These are phyloP conservation scores for Saitozyma podzolica DNA, from an alignment of 768 basidiomycete species.

Conservation along the genomic window DNA sequence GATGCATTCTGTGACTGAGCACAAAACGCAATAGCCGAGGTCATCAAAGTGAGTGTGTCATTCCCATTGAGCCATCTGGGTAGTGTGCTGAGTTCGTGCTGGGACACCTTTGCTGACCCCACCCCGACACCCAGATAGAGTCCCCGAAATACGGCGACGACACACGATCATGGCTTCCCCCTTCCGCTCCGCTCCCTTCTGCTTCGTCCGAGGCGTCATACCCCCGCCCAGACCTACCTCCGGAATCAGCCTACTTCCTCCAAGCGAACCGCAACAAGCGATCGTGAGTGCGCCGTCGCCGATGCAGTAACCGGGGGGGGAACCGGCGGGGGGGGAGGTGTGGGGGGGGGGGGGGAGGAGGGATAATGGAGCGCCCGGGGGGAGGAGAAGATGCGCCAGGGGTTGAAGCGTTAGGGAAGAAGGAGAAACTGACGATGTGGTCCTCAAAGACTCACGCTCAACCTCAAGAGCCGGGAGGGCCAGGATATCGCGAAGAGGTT, in stretches of 20 bases:
- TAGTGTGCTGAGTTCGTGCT: too few species aligned
- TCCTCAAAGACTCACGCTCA: slow-evolving; percentile 64
- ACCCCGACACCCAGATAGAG: slow-evolving; percentile 29
- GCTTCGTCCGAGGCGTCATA: slow-evolving; percentile 57
- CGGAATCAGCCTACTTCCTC: slow-evolving; percentile 92
- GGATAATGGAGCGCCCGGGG: too few species aligned
- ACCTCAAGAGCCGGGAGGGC: slow-evolving; percentile 78
- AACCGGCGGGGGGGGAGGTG: too few species aligned
- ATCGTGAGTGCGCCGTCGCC: slow-evolving; percentile 23
- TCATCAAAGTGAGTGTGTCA: slow-evolving; percentile 67
- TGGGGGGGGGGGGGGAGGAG: too few species aligned
- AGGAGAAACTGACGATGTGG: background rate
- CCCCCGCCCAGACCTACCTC: slow-evolving; percentile 62
- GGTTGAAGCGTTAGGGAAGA: background rate
- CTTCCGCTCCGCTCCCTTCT: slow-evolving; percentile 40
- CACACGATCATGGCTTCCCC: slow-evolving; percentile 61
- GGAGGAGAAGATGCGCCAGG: too few species aligned
- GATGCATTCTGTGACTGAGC: background rate
- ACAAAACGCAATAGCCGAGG: slow-evolving; percentile 63
- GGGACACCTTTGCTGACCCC: background rate
- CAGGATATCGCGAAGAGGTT: slow-evolving; percentile 71
- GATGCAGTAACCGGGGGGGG: too few species aligned
- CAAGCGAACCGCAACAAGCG: slow-evolving; percentile 66
- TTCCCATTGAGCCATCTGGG: too few species aligned
- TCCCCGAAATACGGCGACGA: slow-evolving; percentile 69